Evolutionary conservation across 83 land plant genomes (phyloP).

Genomic region (Diphasiastrum complanatum): DNA sequence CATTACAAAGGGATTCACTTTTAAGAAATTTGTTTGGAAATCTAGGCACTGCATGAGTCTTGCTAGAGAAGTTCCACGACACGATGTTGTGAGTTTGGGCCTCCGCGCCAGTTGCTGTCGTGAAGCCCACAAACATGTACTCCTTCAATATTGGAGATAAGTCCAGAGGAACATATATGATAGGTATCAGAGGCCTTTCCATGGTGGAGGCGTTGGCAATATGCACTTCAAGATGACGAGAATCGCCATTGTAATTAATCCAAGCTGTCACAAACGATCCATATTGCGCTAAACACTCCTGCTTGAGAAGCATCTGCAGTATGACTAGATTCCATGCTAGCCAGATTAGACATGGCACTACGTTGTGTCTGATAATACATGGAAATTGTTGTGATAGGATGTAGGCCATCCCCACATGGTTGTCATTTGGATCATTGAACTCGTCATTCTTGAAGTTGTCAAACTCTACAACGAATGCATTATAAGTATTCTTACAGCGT

Average conservation of each 20-base stretch:
- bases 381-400: too few species aligned
- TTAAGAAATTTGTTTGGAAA: background rate
- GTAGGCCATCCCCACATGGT: conserved; percentile 57
- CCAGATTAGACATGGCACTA: too few species aligned
- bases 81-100: conserved; percentile 7
- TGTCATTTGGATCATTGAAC: conserved; percentile 38
- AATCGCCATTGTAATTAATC: conserved; percentile 29
- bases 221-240: conserved; percentile 14
- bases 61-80: conserved; percentile 14
- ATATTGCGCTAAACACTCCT: conserved; percentile 2
- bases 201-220: conserved; percentile 1
- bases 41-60: background rate
- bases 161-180: conserved; percentile 7
- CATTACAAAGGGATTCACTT: too few species aligned
- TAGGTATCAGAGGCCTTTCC: conserved; percentile 8
- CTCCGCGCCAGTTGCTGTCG: background rate
- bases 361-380: too few species aligned
- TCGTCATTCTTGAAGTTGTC: conserved; percentile 36
- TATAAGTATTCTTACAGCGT: background rate
- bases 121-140: conserved; percentile 24
- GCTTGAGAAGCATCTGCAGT: conserved; percentile 23
- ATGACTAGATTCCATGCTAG: conserved; percentile 23
- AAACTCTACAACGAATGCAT: conserved; percentile 42
- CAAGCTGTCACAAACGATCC: conserved; percentile 25
- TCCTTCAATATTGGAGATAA: conserved; percentile 11